phyloP scores from a whole-genome alignment of 805 yeast genomes.

The Saturnispora kantuleensis region DNA sequence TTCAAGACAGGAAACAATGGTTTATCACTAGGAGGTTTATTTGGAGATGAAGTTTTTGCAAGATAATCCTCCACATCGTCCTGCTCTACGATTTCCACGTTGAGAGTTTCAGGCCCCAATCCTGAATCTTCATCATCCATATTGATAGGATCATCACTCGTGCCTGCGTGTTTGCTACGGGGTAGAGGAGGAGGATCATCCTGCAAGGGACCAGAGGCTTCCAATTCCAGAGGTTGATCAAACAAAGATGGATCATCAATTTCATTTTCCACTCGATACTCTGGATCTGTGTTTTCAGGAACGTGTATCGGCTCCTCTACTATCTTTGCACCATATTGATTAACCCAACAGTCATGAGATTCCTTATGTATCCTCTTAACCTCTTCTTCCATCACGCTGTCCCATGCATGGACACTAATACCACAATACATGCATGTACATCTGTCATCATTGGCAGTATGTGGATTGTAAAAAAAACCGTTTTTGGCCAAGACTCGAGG shows the following conservation, averaged over 20 bases:
- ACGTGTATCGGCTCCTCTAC: too few relatives aligned
- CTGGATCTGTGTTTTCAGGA: neutral
- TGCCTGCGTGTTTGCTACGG: neutral
- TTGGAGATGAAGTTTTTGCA: conserved; percentile 4
- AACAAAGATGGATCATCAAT: neutral
- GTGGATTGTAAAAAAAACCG: conserved; percentile 47
- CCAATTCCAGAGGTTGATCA: neutral
- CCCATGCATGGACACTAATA: conserved; percentile 64
- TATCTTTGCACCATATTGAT: neutral
- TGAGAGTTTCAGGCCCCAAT: too few relatives aligned
- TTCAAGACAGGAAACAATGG: conserved; percentile 9
- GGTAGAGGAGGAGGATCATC: neutral
- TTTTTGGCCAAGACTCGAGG: conserved; percentile 39
- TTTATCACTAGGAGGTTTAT: conserved; percentile 1
- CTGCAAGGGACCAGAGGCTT: neutral
- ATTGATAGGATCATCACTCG: conserved; percentile 5
- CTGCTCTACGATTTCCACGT: conserved; percentile 17
- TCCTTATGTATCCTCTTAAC: conserved; percentile 51
- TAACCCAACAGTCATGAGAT: conserved; percentile 27
- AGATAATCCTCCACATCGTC: conserved; percentile 20
- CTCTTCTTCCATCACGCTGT: conserved; percentile 37
- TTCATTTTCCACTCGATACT: neutral
- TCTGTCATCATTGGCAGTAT: conserved; percentile 36
- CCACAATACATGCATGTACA: conserved; percentile 59
- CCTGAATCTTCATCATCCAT: neutral